These are phyloP conservation scores for Coniochaeta ligniaria DNA, from an alignment of 2,329 filamentous ascomycete genomes.

Conservation along the genomic window DNA sequence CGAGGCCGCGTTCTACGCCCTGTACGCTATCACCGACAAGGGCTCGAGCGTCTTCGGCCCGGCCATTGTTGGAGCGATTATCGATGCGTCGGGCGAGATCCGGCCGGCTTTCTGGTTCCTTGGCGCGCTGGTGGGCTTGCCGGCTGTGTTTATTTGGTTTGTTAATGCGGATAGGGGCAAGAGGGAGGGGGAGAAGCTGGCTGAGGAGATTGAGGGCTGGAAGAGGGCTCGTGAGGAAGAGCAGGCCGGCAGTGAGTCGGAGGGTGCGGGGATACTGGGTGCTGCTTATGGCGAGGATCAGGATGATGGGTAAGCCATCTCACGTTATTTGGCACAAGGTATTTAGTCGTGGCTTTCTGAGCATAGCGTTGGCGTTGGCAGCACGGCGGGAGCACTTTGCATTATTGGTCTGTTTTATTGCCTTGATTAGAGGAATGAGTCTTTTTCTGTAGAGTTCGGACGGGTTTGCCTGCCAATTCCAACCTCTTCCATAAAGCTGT, in stretches of 20 bases:
- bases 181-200: constrained; percentile 58
- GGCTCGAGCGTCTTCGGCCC: constrained; percentile 91
- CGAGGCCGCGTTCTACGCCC: constrained; percentile 90
- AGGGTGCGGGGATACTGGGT: constrained; percentile 25
- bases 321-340: not conserved
- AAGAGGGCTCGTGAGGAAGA: constrained; percentile 17
- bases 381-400: not conserved
- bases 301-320: constrained; percentile 1
- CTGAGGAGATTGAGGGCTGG: constrained; percentile 50
- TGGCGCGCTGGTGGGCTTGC: constrained; percentile 73
- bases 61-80: constrained; percentile 87
- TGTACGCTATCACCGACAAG: constrained; percentile 98
- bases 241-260: constrained; percentile 17
- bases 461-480: no score
- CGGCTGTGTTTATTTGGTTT: constrained; percentile 75
- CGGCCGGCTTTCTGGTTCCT: constrained; percentile 89
- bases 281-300: not conserved
- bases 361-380: constrained; percentile 17
- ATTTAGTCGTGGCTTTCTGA: constrained; percentile 2
- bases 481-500: no score
- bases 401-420: not conserved
- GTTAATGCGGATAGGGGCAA: constrained; percentile 79
- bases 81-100: constrained; percentile 74
- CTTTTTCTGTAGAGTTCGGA: no score
- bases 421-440: not conserved